Conservation (phyloP, 306 rosid species). For the Lotus japonicus region DNA sequence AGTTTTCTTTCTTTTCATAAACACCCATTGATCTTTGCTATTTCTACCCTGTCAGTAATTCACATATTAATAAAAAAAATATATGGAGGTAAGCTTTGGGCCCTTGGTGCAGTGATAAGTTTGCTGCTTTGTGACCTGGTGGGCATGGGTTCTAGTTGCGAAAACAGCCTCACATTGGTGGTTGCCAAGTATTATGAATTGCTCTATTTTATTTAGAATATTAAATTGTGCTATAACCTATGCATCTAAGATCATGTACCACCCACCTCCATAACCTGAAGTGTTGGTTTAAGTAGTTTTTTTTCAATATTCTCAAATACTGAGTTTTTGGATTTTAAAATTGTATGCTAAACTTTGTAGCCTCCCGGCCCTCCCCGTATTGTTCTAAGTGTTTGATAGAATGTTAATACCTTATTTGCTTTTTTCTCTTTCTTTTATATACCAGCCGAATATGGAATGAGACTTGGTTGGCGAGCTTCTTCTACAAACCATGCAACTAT, state of each 20-base stretch:
- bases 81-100: neutral
- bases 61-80: neutral
- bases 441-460: conserved; percentile 97
- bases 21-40: no score
- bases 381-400: neutral
- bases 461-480: conserved; percentile 93
- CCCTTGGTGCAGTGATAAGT: neutral
- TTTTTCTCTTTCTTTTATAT: conserved; percentile 9
- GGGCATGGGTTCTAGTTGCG: neutral
- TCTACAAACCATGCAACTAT: conserved; percentile 94
- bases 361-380: neutral
- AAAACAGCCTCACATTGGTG: neutral
- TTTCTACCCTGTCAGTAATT: neutral
- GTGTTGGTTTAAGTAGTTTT: neutral
- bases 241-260: neutral
- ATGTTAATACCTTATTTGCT: neutral
- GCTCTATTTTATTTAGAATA: neutral
- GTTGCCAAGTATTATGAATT: neutral
- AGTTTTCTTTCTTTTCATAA: no score
- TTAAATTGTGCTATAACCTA: neutral
- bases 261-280: neutral
- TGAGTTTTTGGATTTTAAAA: neutral
- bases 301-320: neutral
- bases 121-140: neutral
- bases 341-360: neutral